A percentile compares a stretch with the other conserved stretches of the same genome.
Conservation (phyloP, 305 asterid species). For the Ilex paraguariensis region DNA sequence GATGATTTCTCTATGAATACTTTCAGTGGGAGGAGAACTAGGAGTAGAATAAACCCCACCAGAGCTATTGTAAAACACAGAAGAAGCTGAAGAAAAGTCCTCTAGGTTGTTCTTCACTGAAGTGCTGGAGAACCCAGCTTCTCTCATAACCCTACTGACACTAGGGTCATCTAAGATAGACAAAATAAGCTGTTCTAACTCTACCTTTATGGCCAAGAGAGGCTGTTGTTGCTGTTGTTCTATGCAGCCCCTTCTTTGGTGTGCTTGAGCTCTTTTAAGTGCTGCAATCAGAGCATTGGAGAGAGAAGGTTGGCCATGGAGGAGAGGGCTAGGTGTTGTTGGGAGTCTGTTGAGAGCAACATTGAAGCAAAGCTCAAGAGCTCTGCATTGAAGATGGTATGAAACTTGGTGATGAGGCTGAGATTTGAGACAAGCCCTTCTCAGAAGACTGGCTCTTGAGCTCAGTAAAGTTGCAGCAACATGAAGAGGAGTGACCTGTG, state of each 20-base stretch:
- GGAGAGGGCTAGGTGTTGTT: constrained; percentile 53
- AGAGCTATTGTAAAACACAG: constrained; percentile 45
- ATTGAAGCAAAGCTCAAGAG: constrained; percentile 81
- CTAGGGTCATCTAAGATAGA: constrained; percentile 89
- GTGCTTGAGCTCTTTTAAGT: constrained; percentile 80
- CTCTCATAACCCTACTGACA: constrained; percentile 84
- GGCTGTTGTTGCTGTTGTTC: constrained; percentile 58
- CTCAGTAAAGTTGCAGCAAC: constrained; percentile 70
- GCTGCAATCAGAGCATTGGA: constrained; percentile 88
- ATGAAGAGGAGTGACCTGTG: constrained; percentile 90
- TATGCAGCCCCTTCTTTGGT: constrained; percentile 65
- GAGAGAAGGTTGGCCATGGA: constrained; percentile 72
- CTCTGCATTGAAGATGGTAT: constrained; percentile 65
- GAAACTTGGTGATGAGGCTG: constrained; percentile 33
- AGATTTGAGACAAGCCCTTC: constrained; percentile 70
- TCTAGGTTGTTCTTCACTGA: constrained; percentile 51
- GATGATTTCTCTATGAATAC: neutral
- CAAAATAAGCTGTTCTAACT: constrained; percentile 66
- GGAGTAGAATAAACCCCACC: constrained; percentile 81
- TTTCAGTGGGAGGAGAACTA: constrained; percentile 48
- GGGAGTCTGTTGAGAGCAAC: constrained; percentile 86
- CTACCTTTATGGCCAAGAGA: constrained; percentile 54
- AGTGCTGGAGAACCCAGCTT: constrained; percentile 80
- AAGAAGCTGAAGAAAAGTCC: constrained; percentile 30
- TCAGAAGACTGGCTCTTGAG: constrained; percentile 52